phyloP scores from a whole-genome alignment of 23 red algal genomes.

The Gracilaria caudata region DNA sequence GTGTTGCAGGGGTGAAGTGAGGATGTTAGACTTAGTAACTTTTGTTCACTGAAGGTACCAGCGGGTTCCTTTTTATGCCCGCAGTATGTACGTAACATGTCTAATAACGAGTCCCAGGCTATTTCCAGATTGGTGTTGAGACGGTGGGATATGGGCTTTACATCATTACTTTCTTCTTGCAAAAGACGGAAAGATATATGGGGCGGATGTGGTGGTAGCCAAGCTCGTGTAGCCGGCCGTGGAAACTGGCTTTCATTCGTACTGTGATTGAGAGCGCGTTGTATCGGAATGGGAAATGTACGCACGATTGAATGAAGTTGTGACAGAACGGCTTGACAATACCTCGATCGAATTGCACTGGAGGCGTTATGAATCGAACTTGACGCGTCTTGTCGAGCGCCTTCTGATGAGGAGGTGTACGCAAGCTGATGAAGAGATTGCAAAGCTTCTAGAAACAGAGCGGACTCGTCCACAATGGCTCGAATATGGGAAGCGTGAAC shows the following conservation, averaged over 20 bases:
- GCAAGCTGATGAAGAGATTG: slow-evolving; percentile 1
- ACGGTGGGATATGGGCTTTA: slow-evolving; percentile 10
- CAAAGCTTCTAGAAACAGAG: not conserved
- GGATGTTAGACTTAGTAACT: not conserved
- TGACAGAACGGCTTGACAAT: not conserved
- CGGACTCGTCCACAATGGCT: not conserved
- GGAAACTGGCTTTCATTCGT: not conserved
- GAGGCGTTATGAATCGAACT: not conserved
- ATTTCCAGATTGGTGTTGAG: slow-evolving; percentile 49
- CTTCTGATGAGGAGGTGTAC: not conserved
- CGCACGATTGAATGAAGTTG: not conserved
- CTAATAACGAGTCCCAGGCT: slow-evolving; percentile 41
- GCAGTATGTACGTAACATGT: slow-evolving; percentile 45
- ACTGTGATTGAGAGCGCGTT: slow-evolving; percentile 12
- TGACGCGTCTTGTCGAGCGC: no score
- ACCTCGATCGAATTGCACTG: not conserved
- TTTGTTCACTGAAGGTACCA: slow-evolving; percentile 17
- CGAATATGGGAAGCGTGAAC: slow-evolving; percentile 12
- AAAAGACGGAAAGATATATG: slow-evolving; percentile 19
- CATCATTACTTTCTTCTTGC: not conserved
- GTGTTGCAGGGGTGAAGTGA: slow-evolving; percentile 48
- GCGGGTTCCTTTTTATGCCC: slow-evolving; percentile 25
- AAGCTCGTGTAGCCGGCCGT: not conserved
- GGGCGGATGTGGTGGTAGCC: not conserved
- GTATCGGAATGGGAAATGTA: slow-evolving; percentile 8